A percentile compares a stretch with the other conserved stretches of the same genome.
These are phyloP conservation scores for Penicillium polonicum DNA, from an alignment of 2,329 filamentous ascomycete genomes.

Conservation along the genomic window DNA sequence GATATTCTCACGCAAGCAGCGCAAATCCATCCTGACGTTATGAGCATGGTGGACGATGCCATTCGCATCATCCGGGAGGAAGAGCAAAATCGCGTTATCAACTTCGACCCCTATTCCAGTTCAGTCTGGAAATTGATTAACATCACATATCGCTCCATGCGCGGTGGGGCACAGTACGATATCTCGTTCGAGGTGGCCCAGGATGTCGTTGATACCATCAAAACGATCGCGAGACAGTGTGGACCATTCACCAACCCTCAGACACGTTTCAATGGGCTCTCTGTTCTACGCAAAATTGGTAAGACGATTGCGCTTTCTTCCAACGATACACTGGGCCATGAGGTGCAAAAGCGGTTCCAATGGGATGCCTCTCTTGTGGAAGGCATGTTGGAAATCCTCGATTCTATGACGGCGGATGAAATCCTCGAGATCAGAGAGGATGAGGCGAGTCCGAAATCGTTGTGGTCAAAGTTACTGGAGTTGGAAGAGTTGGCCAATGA, in stretches of 20 bases:
- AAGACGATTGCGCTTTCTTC: slow-evolving; percentile 16
- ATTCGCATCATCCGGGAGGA: background rate
- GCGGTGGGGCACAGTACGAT: slow-evolving; percentile 10
- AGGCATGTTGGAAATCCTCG: slow-evolving; percentile 9
- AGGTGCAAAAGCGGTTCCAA: slow-evolving; percentile 16
- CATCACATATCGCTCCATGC: slow-evolving; percentile 1
- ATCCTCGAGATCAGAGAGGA: slow-evolving; percentile 8
- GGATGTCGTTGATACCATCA: background rate
- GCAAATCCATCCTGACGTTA: background rate
- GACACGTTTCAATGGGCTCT: slow-evolving; percentile 20
- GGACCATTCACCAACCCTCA: background rate
- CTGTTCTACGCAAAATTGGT: slow-evolving; percentile 19
- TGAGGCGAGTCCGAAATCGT: background rate
- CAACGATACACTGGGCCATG: slow-evolving; percentile 7
- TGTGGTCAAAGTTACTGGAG: slow-evolving; percentile 5
- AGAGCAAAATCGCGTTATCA: background rate
- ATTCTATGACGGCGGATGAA: slow-evolving; percentile 3
- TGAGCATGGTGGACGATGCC: background rate
- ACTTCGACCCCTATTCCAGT: background rate
- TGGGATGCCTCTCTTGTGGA: slow-evolving; percentile 6
- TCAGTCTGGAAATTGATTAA: slow-evolving; percentile 17
- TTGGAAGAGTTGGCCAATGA: slow-evolving; percentile 3
- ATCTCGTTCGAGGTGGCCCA: slow-evolving; percentile 3
- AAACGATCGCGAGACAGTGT: slow-evolving; percentile 8
- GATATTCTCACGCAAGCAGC: background rate